phyloP scores from a whole-genome alignment of 2,329 filamentous ascomycete genomes.

The Trichoderma arundinaceum region DNA sequence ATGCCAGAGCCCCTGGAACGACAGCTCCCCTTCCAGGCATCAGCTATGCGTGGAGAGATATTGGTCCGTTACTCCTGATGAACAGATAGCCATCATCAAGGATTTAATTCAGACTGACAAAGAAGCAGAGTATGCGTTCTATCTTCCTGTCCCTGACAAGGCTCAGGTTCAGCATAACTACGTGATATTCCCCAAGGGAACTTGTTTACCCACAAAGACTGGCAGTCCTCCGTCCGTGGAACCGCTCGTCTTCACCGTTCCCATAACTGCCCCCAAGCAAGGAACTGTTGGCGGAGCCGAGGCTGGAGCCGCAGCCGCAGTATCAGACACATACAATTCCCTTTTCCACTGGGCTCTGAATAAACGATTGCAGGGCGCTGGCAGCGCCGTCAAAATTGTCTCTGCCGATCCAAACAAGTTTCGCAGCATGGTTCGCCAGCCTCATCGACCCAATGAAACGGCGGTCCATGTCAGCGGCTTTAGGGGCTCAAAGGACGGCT shows the following conservation, averaged over 20 bases:
- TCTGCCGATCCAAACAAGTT: constrained; percentile 62
- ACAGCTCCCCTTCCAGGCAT: constrained; percentile 59
- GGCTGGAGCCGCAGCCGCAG: constrained; percentile 55
- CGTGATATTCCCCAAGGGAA: constrained; percentile 63
- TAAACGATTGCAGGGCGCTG: constrained; percentile 56
- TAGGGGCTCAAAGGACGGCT: constrained; percentile 71
- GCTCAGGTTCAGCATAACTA: constrained; percentile 70
- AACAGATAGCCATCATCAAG: no score
- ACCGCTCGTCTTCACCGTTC: constrained; percentile 68
- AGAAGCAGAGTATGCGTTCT: constrained; percentile 63
- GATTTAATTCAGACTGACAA: constrained; percentile 29
- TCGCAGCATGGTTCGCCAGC: constrained; percentile 60
- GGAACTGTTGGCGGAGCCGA: constrained; percentile 60
- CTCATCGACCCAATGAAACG: constrained; percentile 64
- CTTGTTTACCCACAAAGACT: constrained; percentile 58
- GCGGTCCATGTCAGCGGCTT: constrained; percentile 71
- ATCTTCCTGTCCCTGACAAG: constrained; percentile 69
- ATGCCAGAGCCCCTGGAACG: constrained; percentile 60
- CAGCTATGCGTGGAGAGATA: constrained; percentile 65
- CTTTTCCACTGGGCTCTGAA: constrained; percentile 67
- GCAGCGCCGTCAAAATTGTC: constrained; percentile 56
- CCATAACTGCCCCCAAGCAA: constrained; percentile 64
- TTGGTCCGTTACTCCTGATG: constrained; percentile 54
- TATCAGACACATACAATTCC: constrained; percentile 63
- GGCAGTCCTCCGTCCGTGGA: constrained; percentile 52